Conservation (phyloP, 1,139 yeast species). For the Zygoascus hellenicus region DNA sequence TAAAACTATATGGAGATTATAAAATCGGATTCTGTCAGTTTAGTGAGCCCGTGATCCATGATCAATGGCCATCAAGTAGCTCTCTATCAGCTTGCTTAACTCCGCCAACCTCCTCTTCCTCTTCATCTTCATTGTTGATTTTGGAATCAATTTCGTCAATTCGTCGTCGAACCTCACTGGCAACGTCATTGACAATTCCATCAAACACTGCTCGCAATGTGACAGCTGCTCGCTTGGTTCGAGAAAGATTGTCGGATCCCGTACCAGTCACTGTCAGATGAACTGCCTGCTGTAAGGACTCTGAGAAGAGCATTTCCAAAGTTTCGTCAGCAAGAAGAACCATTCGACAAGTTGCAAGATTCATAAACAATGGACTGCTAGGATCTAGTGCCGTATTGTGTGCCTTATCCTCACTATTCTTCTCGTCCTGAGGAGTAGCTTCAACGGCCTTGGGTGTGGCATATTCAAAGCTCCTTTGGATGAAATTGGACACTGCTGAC, state of each 20-base stretch:
- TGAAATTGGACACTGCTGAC: slow-evolving; percentile 79
- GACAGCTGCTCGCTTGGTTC: slow-evolving; percentile 13
- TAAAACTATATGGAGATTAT: too few relatives aligned
- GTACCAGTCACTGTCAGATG: slow-evolving; percentile 51
- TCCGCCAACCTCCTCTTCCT: slow-evolving; percentile 27
- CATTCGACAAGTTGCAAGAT: slow-evolving; percentile 90
- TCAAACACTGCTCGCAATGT: slow-evolving; percentile 85
- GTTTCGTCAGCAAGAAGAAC: slow-evolving; percentile 91
- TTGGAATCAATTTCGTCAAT: slow-evolving; percentile 53
- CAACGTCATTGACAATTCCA: slow-evolving; percentile 88
- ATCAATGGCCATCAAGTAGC: slow-evolving; percentile 28
- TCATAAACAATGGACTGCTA: slow-evolving; percentile 63
- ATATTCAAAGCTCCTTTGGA: slow-evolving; percentile 85
- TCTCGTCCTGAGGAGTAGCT: slow-evolving; percentile 10
- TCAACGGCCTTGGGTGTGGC: slow-evolving; percentile 61
- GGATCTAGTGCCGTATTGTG: slow-evolving; percentile 83
- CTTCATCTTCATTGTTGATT: slow-evolving; percentile 20
- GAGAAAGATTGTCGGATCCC: slow-evolving; percentile 22
- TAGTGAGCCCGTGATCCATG: neutral
- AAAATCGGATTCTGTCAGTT: too few relatives aligned
- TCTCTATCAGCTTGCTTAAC: slow-evolving; percentile 37
- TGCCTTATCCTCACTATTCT: slow-evolving; percentile 15
- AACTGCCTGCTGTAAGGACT: slow-evolving; percentile 58
- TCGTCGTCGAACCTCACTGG: slow-evolving; percentile 77
- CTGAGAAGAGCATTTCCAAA: slow-evolving; percentile 73